phyloP scores from a whole-genome alignment of 768 basidiomycete species.

The Amanita pseudoporphyria region DNA sequence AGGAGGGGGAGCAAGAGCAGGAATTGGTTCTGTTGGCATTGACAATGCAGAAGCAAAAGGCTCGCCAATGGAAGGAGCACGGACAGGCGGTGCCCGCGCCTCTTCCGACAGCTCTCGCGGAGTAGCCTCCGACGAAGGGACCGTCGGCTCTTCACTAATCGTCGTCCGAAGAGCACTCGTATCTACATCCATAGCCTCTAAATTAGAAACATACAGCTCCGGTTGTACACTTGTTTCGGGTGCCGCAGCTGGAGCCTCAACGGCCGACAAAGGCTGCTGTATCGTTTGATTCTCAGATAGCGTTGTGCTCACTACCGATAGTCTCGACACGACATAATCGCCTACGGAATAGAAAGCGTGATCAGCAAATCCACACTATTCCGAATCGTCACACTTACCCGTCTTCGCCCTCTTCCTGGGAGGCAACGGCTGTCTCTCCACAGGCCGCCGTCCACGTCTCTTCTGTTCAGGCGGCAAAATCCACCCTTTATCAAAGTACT shows the following conservation, averaged over 20 bases:
- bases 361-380: conserved; percentile 3
- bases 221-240: conserved; percentile 4
- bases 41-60: neutral
- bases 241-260: conserved; percentile 16
- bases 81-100: neutral
- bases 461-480: conserved; percentile 69
- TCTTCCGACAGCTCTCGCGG: neutral
- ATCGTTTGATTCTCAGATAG: conserved; percentile 37
- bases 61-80: neutral
- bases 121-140: neutral
- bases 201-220: conserved; percentile 9
- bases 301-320: conserved; percentile 38
- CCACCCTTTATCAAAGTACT: conserved; percentile 81
- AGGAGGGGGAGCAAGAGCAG: neutral
- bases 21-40: neutral
- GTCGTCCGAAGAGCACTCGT: conserved; percentile 7
- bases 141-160: conserved; percentile 4
- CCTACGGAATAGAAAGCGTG: conserved; percentile 8
- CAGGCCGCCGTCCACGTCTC: conserved; percentile 44
- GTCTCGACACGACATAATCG: conserved; percentile 30
- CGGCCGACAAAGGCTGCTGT: conserved; percentile 14
- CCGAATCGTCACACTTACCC: conserved; percentile 21
- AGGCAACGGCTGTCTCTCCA: conserved; percentile 34
- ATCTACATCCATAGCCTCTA: conserved; percentile 7
- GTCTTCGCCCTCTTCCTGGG: conserved; percentile 47